phyloP scores from a whole-genome alignment of 2,329 filamentous ascomycete species.

The Rachicladosporium sp. region DNA sequence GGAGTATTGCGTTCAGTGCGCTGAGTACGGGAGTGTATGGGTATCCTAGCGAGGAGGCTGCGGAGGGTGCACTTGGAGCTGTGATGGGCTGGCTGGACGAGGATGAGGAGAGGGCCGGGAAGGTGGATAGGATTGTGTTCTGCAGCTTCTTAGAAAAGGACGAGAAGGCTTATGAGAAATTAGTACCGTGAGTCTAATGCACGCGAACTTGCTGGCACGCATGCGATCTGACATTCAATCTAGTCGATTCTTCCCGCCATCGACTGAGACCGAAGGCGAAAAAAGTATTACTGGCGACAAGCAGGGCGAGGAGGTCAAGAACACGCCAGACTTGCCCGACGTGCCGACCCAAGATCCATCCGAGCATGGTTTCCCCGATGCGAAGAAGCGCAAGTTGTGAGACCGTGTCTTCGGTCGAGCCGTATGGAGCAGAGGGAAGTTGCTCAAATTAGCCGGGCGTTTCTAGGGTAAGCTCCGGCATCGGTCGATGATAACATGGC shows the following conservation, averaged over 20 bases:
- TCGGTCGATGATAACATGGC: too few relatives aligned
- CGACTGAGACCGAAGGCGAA: conserved; percentile 6
- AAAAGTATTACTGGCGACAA: conserved; percentile 3
- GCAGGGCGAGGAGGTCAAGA: conserved; percentile 17
- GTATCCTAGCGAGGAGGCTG: conserved; percentile 65
- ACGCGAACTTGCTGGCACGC: neutral
- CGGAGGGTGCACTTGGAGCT: conserved; percentile 54
- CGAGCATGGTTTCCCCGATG: conserved; percentile 30
- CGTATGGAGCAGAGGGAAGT: too few relatives aligned
- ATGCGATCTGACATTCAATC: neutral
- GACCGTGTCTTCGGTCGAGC: too few relatives aligned
- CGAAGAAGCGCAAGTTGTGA: conserved; percentile 35
- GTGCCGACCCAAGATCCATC: conserved; percentile 35
- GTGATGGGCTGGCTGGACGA: conserved; percentile 44
- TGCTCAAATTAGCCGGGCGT: too few relatives aligned
- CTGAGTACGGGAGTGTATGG: conserved; percentile 86
- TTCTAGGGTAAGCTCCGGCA: too few relatives aligned
- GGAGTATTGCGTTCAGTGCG: conserved; percentile 67
- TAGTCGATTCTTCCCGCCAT: conserved; percentile 26
- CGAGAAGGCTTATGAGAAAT: conserved; percentile 54
- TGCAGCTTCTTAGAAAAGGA: conserved; percentile 75
- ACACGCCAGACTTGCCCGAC: conserved; percentile 34
- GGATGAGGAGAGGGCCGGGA: conserved; percentile 26
- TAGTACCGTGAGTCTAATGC: conserved; percentile 56
- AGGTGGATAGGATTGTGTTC: conserved; percentile 66